Evolutionary conservation across 164 flowering plant genomes (phyloP).

Genomic region (Brasenia schreberi): DNA sequence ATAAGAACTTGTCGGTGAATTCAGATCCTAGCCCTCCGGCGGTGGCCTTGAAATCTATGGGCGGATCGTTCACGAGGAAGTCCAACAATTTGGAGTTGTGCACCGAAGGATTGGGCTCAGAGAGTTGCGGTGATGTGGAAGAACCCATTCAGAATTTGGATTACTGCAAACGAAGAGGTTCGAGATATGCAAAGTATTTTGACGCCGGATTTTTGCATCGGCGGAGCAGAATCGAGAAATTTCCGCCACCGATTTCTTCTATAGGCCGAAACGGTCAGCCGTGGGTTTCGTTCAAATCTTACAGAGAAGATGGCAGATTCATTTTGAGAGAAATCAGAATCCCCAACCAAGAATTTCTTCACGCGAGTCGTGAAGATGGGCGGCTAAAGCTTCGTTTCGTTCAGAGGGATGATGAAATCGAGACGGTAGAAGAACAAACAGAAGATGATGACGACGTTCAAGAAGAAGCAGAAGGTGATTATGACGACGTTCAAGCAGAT

Average conservation of each 20-base stretch:
- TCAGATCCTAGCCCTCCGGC: background rate
- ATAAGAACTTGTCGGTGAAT: background rate
- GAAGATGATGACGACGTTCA: conserved; percentile 11
- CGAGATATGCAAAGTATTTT: conserved; percentile 2
- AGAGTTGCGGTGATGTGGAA: conserved; percentile 64
- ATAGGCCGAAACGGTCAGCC: conserved; percentile 73
- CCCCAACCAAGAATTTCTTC: conserved; percentile 54
- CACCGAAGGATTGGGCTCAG: conserved; percentile 79
- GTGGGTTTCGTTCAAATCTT: conserved; percentile 47
- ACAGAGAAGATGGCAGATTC: conserved; percentile 57
- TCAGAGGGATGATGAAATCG: conserved; percentile 27
- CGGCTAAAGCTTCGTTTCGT: conserved; percentile 50
- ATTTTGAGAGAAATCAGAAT: conserved; percentile 52
- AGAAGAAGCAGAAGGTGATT: conserved; percentile 6
- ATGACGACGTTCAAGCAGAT: background rate
- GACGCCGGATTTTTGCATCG: background rate
- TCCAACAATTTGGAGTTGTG: conserved; percentile 51
- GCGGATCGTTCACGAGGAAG: conserved; percentile 29
- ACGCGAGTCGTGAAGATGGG: conserved; percentile 70
- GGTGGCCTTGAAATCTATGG: conserved; percentile 1
- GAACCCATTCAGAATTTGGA: conserved; percentile 15
- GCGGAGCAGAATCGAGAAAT: conserved; percentile 12
- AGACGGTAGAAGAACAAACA: conserved; percentile 17
- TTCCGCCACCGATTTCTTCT: conserved; percentile 79
- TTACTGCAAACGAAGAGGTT: conserved; percentile 1